Evolutionary conservation across 257 asterid genomes (phyloP).

Genomic region (Osmanthus fragrans): DNA sequence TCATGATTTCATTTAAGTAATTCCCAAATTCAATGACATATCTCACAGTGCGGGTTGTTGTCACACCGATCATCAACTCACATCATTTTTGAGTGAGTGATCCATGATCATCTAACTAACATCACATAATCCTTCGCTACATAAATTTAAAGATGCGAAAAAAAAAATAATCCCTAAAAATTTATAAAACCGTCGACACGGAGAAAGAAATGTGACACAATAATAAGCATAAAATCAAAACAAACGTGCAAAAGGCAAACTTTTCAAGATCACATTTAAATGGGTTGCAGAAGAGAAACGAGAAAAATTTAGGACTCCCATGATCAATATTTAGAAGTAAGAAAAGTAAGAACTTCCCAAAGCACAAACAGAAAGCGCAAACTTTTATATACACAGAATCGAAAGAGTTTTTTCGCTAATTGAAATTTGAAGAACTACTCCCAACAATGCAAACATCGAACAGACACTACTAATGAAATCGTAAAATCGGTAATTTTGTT

Average conservation of each 20-base stretch:
- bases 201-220: background rate
- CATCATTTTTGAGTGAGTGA: slow-evolving; percentile 40
- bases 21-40: background rate
- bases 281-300: background rate
- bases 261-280: too few relatives aligned
- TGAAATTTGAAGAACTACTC: background rate
- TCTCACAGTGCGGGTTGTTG: background rate
- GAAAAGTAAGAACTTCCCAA: background rate
- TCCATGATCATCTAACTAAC: slow-evolving; percentile 21
- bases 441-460: background rate
- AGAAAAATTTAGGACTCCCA: background rate
- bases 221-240: background rate
- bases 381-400: background rate
- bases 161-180: too few relatives aligned
- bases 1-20: background rate
- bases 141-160: background rate
- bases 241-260: too few relatives aligned
- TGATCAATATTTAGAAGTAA: background rate
- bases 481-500: background rate
- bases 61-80: slow-evolving; percentile 31
- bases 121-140: background rate
- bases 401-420: background rate
- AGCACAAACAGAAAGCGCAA: background rate
- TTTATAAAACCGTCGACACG: background rate
- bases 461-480: background rate